Base-by-base conservation (phyloP, 805 yeast species). In the Wickerhamomyces strasburgensis region DNA sequence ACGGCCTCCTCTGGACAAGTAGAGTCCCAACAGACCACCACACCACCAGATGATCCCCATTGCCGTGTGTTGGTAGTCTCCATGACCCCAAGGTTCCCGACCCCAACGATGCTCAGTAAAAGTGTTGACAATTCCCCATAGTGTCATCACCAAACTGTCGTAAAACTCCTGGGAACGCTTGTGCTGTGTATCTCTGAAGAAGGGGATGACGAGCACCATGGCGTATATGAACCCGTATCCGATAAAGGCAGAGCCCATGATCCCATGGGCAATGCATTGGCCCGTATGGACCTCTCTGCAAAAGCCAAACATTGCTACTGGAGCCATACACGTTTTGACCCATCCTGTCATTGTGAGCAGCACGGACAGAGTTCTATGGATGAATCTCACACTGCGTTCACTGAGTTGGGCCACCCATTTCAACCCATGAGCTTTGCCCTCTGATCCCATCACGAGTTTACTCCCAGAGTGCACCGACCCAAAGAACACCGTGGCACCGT, bases 41-140 rank as follows among this genome's bases (percentile, higher is more conserved):
- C 86, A 76, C 94, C 96, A 88, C 95, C 97, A 90, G 21, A 90
- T 72, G 39, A 90, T 84, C 1, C 98, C 98, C 96, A 90, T 87
- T 15, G 93, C 76, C 0, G 98, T 89, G 60, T 89, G 97, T 64
- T 89, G 96, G 58, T 82, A 86, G 59, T 88, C 97, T 8, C 95
- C 93, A 67, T 84, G 94, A 29, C 75, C 72, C 98, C 98, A 90
- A 7, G 68, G 76, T 56, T 88, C 93, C 23, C 59, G 55, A 27
- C 95, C 95, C 97, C 97, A 90, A 44, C 97, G 66, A 60, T 90
- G 98, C 61, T 90, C 98, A 2, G 98, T 90, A 61, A 90, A 90
- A 1, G 97, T 88, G 58, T 90, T 90, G 40, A 90, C 82, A 24
- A 88, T 77, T 6, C 98, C 98, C 95, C 96, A 90, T 9, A 70